phyloP scores from a whole-genome alignment of 805 yeast species.

The Monosporozyma aerobia region DNA sequence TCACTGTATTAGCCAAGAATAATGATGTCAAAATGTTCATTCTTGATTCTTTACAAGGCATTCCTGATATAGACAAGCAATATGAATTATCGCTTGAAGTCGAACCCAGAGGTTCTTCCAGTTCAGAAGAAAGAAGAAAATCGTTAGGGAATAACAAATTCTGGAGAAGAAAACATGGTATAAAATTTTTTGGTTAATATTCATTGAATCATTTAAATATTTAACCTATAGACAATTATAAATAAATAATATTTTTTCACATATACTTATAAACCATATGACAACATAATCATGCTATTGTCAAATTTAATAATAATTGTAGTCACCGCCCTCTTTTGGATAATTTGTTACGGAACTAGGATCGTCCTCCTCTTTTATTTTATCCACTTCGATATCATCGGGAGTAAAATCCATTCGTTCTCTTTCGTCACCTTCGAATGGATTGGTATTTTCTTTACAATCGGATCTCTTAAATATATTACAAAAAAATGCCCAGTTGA shows the following conservation, averaged over 20 bases:
- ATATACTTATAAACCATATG: not conserved
- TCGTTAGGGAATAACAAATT: not conserved
- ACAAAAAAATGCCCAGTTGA: not conserved
- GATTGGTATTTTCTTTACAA: not conserved
- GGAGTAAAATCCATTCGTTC: not conserved
- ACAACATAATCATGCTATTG: not conserved
- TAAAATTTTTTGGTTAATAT: slow-evolving; percentile 2
- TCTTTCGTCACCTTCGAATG: not conserved
- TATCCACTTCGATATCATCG: not conserved
- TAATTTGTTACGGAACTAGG: not conserved
- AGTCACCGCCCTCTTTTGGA: not conserved
- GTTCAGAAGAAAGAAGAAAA: not conserved
- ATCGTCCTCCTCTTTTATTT: not conserved
- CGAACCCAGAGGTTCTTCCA: slow-evolving; percentile 45
- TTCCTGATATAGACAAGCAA: slow-evolving; percentile 70
- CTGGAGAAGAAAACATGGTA: slow-evolving; percentile 3
- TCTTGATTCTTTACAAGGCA: slow-evolving; percentile 19
- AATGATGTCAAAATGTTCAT: slow-evolving; percentile 50
- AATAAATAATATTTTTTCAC: not conserved
- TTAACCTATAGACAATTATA: not conserved
- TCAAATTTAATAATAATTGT: not conserved
- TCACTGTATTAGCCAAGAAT: slow-evolving; percentile 52
- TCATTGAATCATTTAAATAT: not conserved
- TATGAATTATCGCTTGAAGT: slow-evolving; percentile 63
- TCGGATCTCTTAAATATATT: not conserved